These are phyloP conservation scores for Fusarium nisikadoi DNA, from an alignment of 2,329 filamentous ascomycete species.

Conservation along the genomic window DNA sequence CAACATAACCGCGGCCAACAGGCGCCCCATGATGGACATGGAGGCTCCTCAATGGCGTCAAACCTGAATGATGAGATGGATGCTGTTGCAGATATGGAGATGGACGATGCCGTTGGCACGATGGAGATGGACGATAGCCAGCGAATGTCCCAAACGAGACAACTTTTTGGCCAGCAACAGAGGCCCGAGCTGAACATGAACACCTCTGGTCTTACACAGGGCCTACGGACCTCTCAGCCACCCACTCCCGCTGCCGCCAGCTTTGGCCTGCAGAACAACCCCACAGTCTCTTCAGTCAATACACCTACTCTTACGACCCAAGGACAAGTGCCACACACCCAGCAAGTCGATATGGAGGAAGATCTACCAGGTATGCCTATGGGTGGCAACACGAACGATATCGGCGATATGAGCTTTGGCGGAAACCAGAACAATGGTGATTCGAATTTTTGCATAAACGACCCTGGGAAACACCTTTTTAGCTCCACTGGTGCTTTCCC, in stretches of 20 bases:
- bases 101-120: constrained; percentile 82
- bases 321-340: constrained; percentile 70
- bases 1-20: constrained; percentile 50
- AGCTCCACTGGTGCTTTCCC: constrained; percentile 82
- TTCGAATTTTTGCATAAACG: constrained; percentile 78
- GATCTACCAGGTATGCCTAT: constrained; percentile 72
- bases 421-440: constrained; percentile 51
- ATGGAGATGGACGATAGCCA: constrained; percentile 73
- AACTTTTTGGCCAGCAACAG: constrained; percentile 73
- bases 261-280: constrained; percentile 89
- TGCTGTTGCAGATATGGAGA: constrained; percentile 92
- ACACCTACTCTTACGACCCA: constrained; percentile 89
- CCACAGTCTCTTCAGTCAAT: constrained; percentile 96
- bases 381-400: constrained; percentile 65
- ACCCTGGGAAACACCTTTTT: constrained; percentile 93
- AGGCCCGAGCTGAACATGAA: constrained; percentile 82
- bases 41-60: constrained; percentile 56
- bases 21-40: constrained; percentile 48
- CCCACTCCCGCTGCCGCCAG: constrained; percentile 82
- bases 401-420: constrained; percentile 67
- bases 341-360: constrained; percentile 76
- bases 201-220: constrained; percentile 79
- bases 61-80: constrained; percentile 75
- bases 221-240: constrained; percentile 85
- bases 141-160: constrained; percentile 75